These are phyloP conservation scores for Kuraishia piskuri DNA, from an alignment of 805 yeast species.

Conservation along the genomic window DNA sequence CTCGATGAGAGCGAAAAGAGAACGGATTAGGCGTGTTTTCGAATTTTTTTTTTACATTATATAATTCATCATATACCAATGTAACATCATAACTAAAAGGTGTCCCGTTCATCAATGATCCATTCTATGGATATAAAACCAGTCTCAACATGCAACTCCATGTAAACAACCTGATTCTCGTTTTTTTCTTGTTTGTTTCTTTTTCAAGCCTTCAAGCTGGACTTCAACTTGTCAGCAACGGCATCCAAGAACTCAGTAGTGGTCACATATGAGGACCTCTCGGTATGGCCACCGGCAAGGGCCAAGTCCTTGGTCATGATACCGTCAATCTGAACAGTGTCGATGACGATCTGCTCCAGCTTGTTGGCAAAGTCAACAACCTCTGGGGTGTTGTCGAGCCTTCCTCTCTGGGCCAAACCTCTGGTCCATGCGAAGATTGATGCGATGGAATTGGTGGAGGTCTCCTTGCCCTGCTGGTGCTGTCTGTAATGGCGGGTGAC, in stretches of 20 bases:
- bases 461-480: constrained; percentile 94
- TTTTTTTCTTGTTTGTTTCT: background rate
- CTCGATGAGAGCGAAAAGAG: constrained; percentile 19
- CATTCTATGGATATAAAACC: background rate
- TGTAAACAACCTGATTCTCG: background rate
- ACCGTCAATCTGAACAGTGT: constrained; percentile 75
- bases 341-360: constrained; percentile 78
- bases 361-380: constrained; percentile 72
- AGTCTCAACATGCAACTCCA: background rate
- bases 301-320: constrained; percentile 97
- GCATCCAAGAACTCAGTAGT: constrained; percentile 87
- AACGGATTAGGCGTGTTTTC: background rate
- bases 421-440: constrained; percentile 96
- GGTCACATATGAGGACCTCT: constrained; percentile 73
- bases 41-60: background rate
- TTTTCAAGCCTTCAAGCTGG: constrained; percentile 11
- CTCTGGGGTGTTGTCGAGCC: constrained; percentile 77
- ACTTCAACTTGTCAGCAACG: constrained; percentile 57
- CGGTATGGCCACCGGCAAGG: constrained; percentile 78
- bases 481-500: constrained; percentile 96
- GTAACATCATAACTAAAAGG: background rate
- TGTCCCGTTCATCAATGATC: background rate
- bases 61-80: background rate
- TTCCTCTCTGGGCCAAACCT: constrained; percentile 90
- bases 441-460: constrained; percentile 95